Evolutionary conservation across 768 basidiomycete genomes (phyloP), one percentile per base, ranked within the genome.

Genomic region (Tulasnella sp.): DNA sequence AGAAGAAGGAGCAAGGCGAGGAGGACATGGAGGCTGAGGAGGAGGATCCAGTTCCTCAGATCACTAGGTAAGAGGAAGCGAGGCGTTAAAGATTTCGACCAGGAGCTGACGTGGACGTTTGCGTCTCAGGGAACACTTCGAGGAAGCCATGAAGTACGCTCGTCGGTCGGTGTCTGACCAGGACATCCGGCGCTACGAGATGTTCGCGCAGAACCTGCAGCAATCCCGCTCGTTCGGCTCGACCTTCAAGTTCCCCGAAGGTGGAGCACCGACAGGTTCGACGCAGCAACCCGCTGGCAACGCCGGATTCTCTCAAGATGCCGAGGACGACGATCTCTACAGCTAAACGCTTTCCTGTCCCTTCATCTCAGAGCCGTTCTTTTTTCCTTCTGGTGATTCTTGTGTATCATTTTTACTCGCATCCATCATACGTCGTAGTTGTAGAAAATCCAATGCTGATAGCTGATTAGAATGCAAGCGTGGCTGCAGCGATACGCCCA

Each of bases 221-320:
- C 96, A 96, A 86, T 94, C 94, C 81, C 92, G 96, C 85, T 93
- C 93, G 72, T 96, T 98, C 85, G 97, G 97, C 74, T 93, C 93
- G 87, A 93, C 92, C 86, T 99, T 99, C 92, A 97, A 95, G 89
- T 99, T 99, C 96, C 98, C 98, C 42, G 97, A 97, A 83, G 90
- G 91, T 76, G 85, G 84, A 22, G 83, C 87, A 54, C 48, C 79
- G 12, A 76, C 84, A 31, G 86, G 86, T 40, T 83, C 87, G 73
- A 84, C 87, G 41, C 85, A 86, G 50, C 87, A 87, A 16, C 87
- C 89, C 11, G 86, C 89, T n/a, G 78, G 80, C 28, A 96, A 96
- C 81, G 87, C 93, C 48, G 93, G 92, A 34, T 96, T 96, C 88
- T 89, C 92, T 48, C 95, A 97, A 81, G 96, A 98, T 82, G 88